These are phyloP conservation scores for Scedosporium apiospermum DNA, from an alignment of 2,329 filamentous ascomycete species.

Conservation along the genomic window DNA sequence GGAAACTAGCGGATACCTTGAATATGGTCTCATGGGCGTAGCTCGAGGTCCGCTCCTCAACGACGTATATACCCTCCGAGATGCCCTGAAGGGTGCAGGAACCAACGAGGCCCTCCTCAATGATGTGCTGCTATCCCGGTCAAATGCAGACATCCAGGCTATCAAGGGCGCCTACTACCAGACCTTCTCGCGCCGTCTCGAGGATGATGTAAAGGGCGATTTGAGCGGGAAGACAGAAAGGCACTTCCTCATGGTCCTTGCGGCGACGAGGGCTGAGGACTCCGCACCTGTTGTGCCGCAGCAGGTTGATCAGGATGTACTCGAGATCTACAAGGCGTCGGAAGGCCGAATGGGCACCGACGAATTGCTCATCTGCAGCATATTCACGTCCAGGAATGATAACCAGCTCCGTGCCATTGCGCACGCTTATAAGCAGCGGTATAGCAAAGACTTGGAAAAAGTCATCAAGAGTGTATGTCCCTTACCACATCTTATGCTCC, in stretches of 20 bases:
- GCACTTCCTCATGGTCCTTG: constrained; percentile 75
- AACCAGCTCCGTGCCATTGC: constrained; percentile 76
- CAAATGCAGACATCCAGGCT: constrained; percentile 77
- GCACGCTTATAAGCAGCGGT: constrained; percentile 64
- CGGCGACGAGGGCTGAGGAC: constrained; percentile 68
- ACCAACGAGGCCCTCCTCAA: constrained; percentile 83
- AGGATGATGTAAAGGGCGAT: constrained; percentile 65
- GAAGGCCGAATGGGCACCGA: constrained; percentile 66
- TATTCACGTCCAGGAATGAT: constrained; percentile 67
- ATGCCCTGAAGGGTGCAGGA: constrained; percentile 68
- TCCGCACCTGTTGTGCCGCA: constrained; percentile 62
- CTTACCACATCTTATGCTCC: neutral
- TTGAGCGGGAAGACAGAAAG: constrained; percentile 78
- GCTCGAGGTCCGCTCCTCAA: constrained; percentile 69
- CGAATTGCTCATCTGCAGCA: constrained; percentile 66
- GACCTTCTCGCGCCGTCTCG: constrained; percentile 56
- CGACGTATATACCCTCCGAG: constrained; percentile 61
- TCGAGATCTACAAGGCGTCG: constrained; percentile 67
- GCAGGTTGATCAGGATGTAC: constrained; percentile 65
- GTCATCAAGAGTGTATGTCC: constrained; percentile 58
- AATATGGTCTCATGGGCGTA: constrained; percentile 64
- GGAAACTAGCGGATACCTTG: constrained; percentile 68
- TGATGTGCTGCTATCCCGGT: constrained; percentile 72
- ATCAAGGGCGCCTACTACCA: constrained; percentile 74
- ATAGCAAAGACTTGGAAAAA: constrained; percentile 58